Evolutionary conservation across 768 basidiomycete genomes (phyloP).

Genomic region (Amanita inopinata): DNA sequence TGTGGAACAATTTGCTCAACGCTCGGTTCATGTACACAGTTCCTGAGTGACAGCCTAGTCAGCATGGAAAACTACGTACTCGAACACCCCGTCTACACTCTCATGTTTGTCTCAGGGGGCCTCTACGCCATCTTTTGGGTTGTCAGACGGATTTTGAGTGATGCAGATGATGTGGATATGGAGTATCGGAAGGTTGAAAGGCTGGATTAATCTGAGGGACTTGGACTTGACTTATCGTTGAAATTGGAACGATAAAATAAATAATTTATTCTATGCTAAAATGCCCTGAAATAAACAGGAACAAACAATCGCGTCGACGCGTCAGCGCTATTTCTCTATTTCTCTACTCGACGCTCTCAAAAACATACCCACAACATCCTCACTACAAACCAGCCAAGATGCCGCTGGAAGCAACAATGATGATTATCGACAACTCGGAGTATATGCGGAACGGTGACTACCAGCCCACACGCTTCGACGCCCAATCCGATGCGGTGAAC

Average conservation of each 20-base stretch:
- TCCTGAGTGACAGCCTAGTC: slow-evolving; percentile 31
- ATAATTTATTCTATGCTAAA: not conserved
- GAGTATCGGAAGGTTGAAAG: slow-evolving; percentile 6
- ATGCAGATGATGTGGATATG: not conserved
- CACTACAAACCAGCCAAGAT: slow-evolving; percentile 35
- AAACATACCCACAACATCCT: slow-evolving; percentile 3
- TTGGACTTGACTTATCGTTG: not conserved
- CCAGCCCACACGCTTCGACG: slow-evolving; percentile 75
- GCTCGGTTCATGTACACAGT: slow-evolving; percentile 17
- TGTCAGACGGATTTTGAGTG: not conserved
- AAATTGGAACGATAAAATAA: not conserved
- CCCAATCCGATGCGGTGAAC: slow-evolving; percentile 87
- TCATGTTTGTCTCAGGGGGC: slow-evolving; percentile 15
- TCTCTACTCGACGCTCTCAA: not conserved
- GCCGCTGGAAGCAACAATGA: slow-evolving; percentile 97
- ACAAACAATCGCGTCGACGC: slow-evolving; percentile 20
- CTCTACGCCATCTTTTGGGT: not conserved
- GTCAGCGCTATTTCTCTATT: slow-evolving; percentile 16
- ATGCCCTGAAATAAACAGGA: too few relatives aligned
- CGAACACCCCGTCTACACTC: slow-evolving; percentile 24
- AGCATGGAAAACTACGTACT: slow-evolving; percentile 26
- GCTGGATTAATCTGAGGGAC: slow-evolving; percentile 4
- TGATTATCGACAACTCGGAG: slow-evolving; percentile 96
- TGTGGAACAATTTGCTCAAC: slow-evolving; percentile 1
- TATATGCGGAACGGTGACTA: slow-evolving; percentile 97